phyloP scores from a whole-genome alignment of 1,284 basidiomycete species.

The Thelephora terrestris region DNA sequence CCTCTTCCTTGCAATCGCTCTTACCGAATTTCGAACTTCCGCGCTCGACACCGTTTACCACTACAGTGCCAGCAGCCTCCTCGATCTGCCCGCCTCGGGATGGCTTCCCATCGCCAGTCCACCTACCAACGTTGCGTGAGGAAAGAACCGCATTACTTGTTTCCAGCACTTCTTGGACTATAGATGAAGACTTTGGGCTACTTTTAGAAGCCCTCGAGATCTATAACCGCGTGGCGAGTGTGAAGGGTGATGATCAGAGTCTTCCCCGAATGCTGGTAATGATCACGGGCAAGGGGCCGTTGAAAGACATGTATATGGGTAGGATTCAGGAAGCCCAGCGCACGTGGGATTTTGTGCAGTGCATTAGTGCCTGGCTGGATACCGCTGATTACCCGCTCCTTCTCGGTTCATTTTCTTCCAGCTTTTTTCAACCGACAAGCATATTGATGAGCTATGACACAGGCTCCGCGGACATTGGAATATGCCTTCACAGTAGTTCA shows the following conservation, averaged over 20 bases:
- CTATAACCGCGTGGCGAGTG: constrained; percentile 58
- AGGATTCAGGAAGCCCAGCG: constrained; percentile 48
- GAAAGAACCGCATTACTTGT: constrained; percentile 84
- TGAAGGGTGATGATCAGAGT: constrained; percentile 16
- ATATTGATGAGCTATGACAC: background rate
- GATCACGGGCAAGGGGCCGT: constrained; percentile 89
- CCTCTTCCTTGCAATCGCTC: constrained; percentile 25
- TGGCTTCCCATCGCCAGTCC: constrained; percentile 10
- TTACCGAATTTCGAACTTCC: constrained; percentile 36
- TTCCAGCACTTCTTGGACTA: constrained; percentile 94
- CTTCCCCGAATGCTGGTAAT: constrained; percentile 76
- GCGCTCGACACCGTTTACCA: constrained; percentile 56
- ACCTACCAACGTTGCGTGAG: constrained; percentile 33
- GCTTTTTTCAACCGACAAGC: background rate
- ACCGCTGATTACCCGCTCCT: constrained; percentile 81
- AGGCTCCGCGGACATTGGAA: constrained; percentile 89
- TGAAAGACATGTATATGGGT: constrained; percentile 66
- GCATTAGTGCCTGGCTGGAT: constrained; percentile 81
- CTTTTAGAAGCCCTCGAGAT: constrained; percentile 62
- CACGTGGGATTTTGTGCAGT: constrained; percentile 75
- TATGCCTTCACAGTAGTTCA: constrained; percentile 86
- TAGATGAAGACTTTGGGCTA: constrained; percentile 91
- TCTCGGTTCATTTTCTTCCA: constrained; percentile 42
- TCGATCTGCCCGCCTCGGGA: constrained; percentile 10
- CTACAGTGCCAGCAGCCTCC: constrained; percentile 13